Percentiles rank a stretch among this genome's conserved stretches.
Evolutionary conservation across 768 basidiomycete species (phyloP).

Genomic region (Leccinum disarticulatum): DNA sequence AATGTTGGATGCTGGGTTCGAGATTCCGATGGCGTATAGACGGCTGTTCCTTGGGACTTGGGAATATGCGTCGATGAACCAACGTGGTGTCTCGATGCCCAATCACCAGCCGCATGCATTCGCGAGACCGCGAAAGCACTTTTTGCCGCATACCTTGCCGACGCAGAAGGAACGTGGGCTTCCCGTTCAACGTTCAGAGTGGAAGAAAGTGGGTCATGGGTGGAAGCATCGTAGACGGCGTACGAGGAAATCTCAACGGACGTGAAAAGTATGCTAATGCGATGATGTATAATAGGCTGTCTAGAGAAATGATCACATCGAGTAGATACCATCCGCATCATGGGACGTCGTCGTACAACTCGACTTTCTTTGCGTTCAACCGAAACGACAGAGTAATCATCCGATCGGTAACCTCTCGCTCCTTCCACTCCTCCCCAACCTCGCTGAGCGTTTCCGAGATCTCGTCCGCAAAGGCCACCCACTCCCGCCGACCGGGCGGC

Average conservation of each 20-base stretch:
- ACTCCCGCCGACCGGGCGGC: constrained; percentile 37
- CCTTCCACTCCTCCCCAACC: constrained; percentile 54
- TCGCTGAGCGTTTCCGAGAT: constrained; percentile 45
- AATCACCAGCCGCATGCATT: constrained; percentile 32
- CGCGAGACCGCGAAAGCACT: constrained; percentile 19
- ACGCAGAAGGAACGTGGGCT: constrained; percentile 35
- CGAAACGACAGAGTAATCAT: constrained; percentile 47
- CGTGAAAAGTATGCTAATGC: constrained; percentile 26
- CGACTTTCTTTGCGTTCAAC: constrained; percentile 17
- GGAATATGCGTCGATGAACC: constrained; percentile 22
- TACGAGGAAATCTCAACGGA: constrained; percentile 11
- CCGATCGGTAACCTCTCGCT: constrained; percentile 38
- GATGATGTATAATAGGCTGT: constrained; percentile 22
- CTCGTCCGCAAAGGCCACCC: constrained; percentile 45
- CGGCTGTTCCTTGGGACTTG: constrained; percentile 40
- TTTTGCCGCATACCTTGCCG: constrained; percentile 25
- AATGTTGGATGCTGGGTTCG: constrained; percentile 40
- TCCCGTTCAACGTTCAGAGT: constrained; percentile 30
- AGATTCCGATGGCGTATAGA: constrained; percentile 41
- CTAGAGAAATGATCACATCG: constrained; percentile 11
- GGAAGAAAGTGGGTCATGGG: constrained; percentile 21
- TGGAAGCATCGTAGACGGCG: constrained; percentile 22
- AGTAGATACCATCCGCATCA: constrained; percentile 11
- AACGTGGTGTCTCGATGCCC: constrained; percentile 2
- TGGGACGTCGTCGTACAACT: background rate